phyloP scores from a whole-genome alignment of 129 eudicot species.

The Logfia minima region DNA sequence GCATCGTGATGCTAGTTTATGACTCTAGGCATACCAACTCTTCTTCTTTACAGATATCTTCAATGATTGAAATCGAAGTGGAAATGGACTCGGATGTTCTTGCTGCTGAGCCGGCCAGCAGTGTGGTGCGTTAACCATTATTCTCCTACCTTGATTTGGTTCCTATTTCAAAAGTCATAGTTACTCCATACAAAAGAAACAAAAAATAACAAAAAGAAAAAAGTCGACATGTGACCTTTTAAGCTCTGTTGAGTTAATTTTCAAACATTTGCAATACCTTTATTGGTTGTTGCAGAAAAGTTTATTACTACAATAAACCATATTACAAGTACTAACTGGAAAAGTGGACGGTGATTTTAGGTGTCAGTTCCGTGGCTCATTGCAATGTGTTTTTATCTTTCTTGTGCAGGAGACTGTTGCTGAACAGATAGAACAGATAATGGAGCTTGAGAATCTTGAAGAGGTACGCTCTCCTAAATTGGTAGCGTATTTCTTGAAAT shows the following conservation, averaged over 20 bases:
- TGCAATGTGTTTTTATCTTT: background rate
- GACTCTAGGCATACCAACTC: background rate
- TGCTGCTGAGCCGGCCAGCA: slow-evolving; percentile 94
- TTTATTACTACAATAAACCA: background rate
- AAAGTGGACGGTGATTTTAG: background rate
- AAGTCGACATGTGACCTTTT: background rate
- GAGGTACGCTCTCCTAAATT: slow-evolving; percentile 53
- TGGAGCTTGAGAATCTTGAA: slow-evolving; percentile 98
- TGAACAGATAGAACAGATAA: slow-evolving; percentile 83
- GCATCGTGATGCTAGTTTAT: slow-evolving; percentile 1
- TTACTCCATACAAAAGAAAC: background rate
- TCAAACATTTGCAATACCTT: background rate
- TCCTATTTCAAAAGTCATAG: background rate
- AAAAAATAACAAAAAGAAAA: background rate
- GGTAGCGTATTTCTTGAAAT: slow-evolving; percentile 5
- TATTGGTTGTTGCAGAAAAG: background rate
- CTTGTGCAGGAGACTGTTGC: slow-evolving; percentile 79
- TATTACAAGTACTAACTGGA: background rate
- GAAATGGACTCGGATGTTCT: slow-evolving; percentile 94
- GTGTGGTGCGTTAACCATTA: slow-evolving; percentile 42
- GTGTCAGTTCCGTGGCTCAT: background rate
- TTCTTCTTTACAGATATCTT: slow-evolving; percentile 67
- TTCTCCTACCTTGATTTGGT: background rate
- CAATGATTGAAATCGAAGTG: slow-evolving; percentile 98
- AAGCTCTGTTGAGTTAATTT: background rate